phyloP scores from a whole-genome alignment of 306 rosid genomes.

The Vigna angularis region DNA sequence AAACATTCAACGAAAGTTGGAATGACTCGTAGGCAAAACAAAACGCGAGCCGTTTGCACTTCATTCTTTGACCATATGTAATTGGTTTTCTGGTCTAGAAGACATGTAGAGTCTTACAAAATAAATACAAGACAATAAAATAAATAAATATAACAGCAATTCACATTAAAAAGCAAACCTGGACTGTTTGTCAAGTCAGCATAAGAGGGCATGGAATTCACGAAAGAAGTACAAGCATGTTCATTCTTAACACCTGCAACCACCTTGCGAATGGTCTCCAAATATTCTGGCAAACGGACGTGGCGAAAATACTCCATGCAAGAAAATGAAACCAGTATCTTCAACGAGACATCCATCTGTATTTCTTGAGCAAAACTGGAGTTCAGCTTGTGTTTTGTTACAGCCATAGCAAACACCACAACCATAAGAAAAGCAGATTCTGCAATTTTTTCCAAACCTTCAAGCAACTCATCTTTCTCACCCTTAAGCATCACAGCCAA shows the following conservation, averaged over 20 bases:
- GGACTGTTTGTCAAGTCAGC: constrained; percentile 72
- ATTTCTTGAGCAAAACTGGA: constrained; percentile 59
- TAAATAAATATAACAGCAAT: neutral
- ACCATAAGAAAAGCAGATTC: constrained; percentile 94
- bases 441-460: constrained; percentile 71
- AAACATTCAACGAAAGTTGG: constrained; percentile 78
- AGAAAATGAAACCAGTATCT: constrained; percentile 81
- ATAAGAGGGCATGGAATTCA: constrained; percentile 81
- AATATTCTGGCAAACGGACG: constrained; percentile 87
- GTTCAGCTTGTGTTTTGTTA: constrained; percentile 75
- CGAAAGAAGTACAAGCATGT: constrained; percentile 66
- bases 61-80: constrained; percentile 82
- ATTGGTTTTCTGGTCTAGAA: constrained; percentile 53
- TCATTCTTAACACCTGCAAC: constrained; percentile 81
- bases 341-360: constrained; percentile 61
- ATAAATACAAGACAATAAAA: constrained; percentile 15
- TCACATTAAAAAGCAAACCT: constrained; percentile 51
- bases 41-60: constrained; percentile 88
- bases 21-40: constrained; percentile 82
- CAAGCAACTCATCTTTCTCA: constrained; percentile 58
- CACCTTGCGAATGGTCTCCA: constrained; percentile 85
- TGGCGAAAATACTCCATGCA: constrained; percentile 89
- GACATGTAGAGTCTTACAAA: constrained; percentile 23
- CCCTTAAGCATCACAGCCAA: constrained; percentile 65
- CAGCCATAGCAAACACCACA: constrained; percentile 82